Conservation (phyloP, 345 rosid species). For the Gossypium stocksii region DNA sequence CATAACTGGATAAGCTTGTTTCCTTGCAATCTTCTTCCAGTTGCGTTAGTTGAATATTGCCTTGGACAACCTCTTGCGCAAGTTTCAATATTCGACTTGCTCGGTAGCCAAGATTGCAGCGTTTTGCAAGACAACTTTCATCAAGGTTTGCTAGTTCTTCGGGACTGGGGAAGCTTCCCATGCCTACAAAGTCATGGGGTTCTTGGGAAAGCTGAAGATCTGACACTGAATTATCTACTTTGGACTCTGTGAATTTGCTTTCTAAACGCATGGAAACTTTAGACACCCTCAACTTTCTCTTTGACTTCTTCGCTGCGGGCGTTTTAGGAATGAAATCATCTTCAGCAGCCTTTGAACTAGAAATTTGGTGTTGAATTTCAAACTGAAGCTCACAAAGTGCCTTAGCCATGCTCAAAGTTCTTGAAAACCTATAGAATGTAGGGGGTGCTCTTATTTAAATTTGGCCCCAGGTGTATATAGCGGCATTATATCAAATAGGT, state of each 20-base stretch:
- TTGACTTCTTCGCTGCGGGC: slow-evolving; percentile 27
- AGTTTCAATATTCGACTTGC: slow-evolving; percentile 46
- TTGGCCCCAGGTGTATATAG: not conserved
- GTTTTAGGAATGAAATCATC: slow-evolving; percentile 26
- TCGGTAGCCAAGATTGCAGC: slow-evolving; percentile 45
- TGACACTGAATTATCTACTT: slow-evolving; percentile 7
- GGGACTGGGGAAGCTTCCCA: slow-evolving; percentile 45
- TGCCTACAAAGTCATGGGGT: not conserved
- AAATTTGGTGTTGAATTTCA: slow-evolving; percentile 28
- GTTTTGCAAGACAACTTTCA: slow-evolving; percentile 39
- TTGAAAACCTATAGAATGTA: slow-evolving; percentile 34
- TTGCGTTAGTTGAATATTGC: slow-evolving; percentile 31
- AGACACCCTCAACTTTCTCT: slow-evolving; percentile 18
- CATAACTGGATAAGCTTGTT: slow-evolving; percentile 23
- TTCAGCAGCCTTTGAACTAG: slow-evolving; percentile 13
- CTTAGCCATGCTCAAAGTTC: slow-evolving; percentile 51
- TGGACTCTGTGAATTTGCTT: slow-evolving; percentile 6
- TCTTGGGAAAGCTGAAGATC: slow-evolving; percentile 7
- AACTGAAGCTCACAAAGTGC: slow-evolving; percentile 48
- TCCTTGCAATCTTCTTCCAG: slow-evolving; percentile 32
- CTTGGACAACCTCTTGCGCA: slow-evolving; percentile 38
- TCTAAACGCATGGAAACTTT: slow-evolving; percentile 15
- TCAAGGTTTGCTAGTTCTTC: slow-evolving; percentile 42
- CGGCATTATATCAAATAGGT: slow-evolving; percentile 16
- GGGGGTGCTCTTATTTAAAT: too few species aligned